These are phyloP conservation scores for Vachellia collinsii DNA, from an alignment of 306 rosid genomes.

Conservation along the genomic window DNA sequence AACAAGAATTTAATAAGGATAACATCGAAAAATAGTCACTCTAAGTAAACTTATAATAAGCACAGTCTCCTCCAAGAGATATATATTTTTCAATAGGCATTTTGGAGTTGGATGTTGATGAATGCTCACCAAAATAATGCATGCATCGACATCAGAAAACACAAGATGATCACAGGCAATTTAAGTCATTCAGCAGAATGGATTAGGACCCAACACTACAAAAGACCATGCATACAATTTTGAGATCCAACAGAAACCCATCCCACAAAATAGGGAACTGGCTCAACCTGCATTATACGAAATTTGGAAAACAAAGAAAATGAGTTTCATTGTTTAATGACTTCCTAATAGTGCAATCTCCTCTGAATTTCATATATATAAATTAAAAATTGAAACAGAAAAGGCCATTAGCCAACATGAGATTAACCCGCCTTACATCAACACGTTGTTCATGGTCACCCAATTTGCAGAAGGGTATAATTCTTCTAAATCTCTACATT, in stretches of 20 bases:
- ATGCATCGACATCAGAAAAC: neutral
- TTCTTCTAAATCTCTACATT: constrained; percentile 36
- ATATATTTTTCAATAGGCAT: too few species aligned
- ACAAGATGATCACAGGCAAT: neutral
- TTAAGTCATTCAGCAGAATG: neutral
- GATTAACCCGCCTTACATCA: neutral
- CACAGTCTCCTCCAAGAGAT: too few species aligned
- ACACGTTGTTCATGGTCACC: constrained; percentile 17
- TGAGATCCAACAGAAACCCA: neutral
- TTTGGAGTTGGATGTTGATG: neutral
- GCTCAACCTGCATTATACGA: too few species aligned
- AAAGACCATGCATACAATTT: neutral
- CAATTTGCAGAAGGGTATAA: constrained; percentile 16
- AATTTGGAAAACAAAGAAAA: neutral
- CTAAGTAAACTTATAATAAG: too few species aligned
- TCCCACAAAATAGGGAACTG: neutral
- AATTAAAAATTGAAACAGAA: neutral
- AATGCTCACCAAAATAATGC: neutral
- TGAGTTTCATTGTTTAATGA: neutral
- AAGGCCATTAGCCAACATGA: constrained; percentile 1
- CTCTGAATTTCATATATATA: neutral
- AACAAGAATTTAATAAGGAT: too few species aligned
- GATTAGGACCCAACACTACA: neutral
- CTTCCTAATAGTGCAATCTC: neutral
- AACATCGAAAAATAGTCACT: too few species aligned